Evolutionary conservation across 2,329 filamentous ascomycete species (phyloP).

Genomic region (Karstenula rhodostoma): DNA sequence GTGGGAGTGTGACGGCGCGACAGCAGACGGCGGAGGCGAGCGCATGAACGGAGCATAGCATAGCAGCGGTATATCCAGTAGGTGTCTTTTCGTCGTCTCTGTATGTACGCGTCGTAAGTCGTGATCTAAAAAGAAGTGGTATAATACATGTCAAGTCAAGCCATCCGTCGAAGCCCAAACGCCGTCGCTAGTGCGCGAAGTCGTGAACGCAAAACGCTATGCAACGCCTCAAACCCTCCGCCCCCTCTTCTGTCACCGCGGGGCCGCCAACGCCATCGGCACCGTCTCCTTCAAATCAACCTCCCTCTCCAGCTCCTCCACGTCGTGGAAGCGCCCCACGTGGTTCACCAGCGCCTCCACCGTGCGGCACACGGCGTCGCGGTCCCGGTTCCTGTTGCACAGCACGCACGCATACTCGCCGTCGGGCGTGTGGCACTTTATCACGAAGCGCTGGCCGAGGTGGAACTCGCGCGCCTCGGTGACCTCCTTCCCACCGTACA

Average conservation of each 20-base stretch:
- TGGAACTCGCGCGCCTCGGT: constrained; percentile 47
- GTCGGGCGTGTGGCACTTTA: constrained; percentile 48
- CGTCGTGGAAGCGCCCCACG: constrained; percentile 45
- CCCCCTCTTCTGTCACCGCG: constrained; percentile 4
- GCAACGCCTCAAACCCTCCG: not conserved
- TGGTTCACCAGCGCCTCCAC: constrained; percentile 48
- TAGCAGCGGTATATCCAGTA: constrained; percentile 10
- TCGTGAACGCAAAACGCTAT: not conserved
- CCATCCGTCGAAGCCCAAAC: not conserved
- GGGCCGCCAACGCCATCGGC: constrained; percentile 31
- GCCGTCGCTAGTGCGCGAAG: constrained; percentile 13
- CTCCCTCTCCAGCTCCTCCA: constrained; percentile 42
- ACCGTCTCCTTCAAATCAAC: constrained; percentile 40
- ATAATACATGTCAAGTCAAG: not conserved
- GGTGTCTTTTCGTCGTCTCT: not conserved
- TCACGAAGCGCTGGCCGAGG: constrained; percentile 47
- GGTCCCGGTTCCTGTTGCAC: constrained; percentile 42
- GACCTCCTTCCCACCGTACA: constrained; percentile 38
- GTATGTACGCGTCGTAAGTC: not conserved
- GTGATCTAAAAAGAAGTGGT: constrained; percentile 6
- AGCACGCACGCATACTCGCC: constrained; percentile 49
- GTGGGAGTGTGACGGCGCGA: constrained; percentile 65
- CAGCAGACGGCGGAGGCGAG: constrained; percentile 61
- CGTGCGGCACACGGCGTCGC: constrained; percentile 46
- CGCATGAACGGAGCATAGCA: constrained; percentile 22